phyloP scores from a whole-genome alignment of 1,139 yeast genomes.

The Kodamaea sp. region DNA sequence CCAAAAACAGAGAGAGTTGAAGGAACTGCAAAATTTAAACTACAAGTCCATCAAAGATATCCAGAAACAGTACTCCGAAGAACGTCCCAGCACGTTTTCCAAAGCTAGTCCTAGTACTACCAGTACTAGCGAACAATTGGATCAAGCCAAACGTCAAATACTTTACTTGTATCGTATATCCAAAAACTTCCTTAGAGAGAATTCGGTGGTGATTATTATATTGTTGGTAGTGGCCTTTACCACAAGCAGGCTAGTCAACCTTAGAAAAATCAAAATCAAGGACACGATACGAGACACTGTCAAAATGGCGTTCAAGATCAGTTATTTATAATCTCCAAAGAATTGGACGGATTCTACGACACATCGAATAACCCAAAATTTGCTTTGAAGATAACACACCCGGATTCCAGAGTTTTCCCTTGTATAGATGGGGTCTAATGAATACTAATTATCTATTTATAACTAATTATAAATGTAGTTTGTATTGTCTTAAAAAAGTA shows the following conservation, averaged over 20 bases:
- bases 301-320: constrained; percentile 48
- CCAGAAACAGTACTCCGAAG: constrained; percentile 11
- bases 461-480: too few species aligned
- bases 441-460: too few species aligned
- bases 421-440: too few species aligned
- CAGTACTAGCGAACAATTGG: constrained; percentile 6
- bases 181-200: constrained; percentile 27
- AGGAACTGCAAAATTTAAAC: constrained; percentile 31
- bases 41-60: constrained; percentile 28
- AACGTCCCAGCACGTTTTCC: constrained; percentile 2
- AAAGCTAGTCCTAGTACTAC: constrained; percentile 3
- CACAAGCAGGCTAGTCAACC: constrained; percentile 23
- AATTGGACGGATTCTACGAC: too few species aligned
- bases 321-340: too few species aligned
- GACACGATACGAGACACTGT: constrained; percentile 40
- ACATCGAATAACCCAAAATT: too few species aligned
- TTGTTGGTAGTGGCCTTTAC: constrained; percentile 24
- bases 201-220: constrained; percentile 31
- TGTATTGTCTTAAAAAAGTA: too few species aligned
- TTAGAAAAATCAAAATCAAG: constrained; percentile 28
- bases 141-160: constrained; percentile 14
- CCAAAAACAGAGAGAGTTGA: constrained; percentile 24
- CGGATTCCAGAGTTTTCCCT: too few species aligned
- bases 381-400: too few species aligned
- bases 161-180: constrained; percentile 19